Evolutionary conservation across 1,284 basidiomycete genomes (phyloP), one percentile per base, ranked within the genome.

Genomic region (Anthracocystis walkeri): DNA sequence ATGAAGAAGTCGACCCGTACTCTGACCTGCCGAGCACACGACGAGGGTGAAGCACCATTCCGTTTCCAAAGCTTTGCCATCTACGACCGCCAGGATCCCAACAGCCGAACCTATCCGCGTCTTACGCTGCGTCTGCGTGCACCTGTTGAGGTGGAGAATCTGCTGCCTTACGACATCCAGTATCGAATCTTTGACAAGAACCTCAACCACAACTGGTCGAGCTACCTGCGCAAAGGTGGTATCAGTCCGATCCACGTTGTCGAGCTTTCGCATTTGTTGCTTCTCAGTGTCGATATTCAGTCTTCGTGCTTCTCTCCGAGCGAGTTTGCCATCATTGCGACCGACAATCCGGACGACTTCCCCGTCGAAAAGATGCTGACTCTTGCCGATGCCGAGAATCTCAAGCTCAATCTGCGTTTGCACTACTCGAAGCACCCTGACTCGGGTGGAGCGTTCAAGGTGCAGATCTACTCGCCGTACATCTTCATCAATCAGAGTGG

Each of bases 271-370:
- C 97, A 99, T 86, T 88, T 99, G 61, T 89, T 99, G 35, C 87
- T 99, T n/a, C 89, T 99, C 40, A 98, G 94, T 77, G 89, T 98
- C 31, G 90, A 92, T 53, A 89, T 97, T 3, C 92, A 98, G 86
- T 76, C 79, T 38, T 63, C 80, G 92, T 93, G 90, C n/a, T 95
- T 94, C 88, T 93, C 93, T 79, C 92, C 94, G n/a, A 96, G 94
- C 85, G 96, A 99, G 75, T 99, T 98, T 80, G 92, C 94, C 2
- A 98, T 99, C 85, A 96, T 99, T 87, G 97, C 95, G 77, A 94
- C 93, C 6, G 94, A 97, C 83, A 92, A 91, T 48, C 91, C 92
- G 62, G 93, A 95, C 21, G 95, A 97, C 85, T 93, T 96, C 75
- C 92, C 93, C 53, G 88, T 91, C 35, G 95, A 97, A 82, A 89